Evolutionary conservation across 2,329 filamentous ascomycete species (phyloP), one percentile per base, ranked within the genome.

Genomic region (Blastomyces silverae): DNA sequence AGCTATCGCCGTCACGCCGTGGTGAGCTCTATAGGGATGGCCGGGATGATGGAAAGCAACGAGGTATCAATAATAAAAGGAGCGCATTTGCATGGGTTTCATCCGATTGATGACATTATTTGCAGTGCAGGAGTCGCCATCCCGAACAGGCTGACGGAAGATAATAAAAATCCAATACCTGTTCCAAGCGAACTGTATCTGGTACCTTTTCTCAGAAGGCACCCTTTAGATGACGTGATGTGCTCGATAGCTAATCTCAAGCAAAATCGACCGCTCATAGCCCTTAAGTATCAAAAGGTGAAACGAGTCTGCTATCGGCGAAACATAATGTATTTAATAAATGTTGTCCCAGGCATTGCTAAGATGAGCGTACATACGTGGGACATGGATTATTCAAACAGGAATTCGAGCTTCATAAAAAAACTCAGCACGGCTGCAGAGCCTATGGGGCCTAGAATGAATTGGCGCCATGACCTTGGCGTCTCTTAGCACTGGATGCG

Each of bases 351-450:
- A 34, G 6, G 6, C 31, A 34, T 7, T 34, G 31, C 31, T 34
- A 4, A 34, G 6, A 34, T 34, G 31, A 7, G 5, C 1, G 31
- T 5, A 3, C 8, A 7, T 11, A 42, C 39, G 15, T 2, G 25
- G 31, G n/a, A 13, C 56, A 58, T 58, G 56, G 56, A 39, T 28
- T 28, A n/a, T n/a, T n/a, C n/a, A n/a, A n/a, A n/a, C n/a, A n/a
- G n/a, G n/a, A n/a, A n/a, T n/a, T n/a, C n/a, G n/a, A n/a, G n/a
- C n/a, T n/a, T n/a, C n/a, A n/a, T n/a, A n/a, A n/a, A n/a, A n/a
- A n/a, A n/a, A n/a, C n/a, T n/a, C n/a, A n/a, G n/a, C n/a, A n/a
- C n/a, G n/a, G n/a, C n/a, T n/a, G n/a, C n/a, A n/a, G n/a, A n/a
- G 31, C 53, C 28, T 7, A 8, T 20, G 2, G 4, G 7, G 53